These are phyloP conservation scores for Hanseniaspora jakobsenii DNA, from an alignment of 805 yeast species.

Conservation along the genomic window DNA sequence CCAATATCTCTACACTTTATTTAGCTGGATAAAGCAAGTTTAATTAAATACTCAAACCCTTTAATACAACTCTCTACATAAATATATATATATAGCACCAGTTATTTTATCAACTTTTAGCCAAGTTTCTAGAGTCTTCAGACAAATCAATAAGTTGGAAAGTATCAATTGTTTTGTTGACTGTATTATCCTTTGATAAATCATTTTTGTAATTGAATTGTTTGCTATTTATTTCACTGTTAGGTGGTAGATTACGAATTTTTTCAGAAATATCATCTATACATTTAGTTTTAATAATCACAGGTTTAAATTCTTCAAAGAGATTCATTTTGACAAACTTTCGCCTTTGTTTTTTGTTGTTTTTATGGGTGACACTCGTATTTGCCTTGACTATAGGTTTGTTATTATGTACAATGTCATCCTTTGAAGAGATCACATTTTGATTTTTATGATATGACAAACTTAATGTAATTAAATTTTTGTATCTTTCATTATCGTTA, in stretches of 20 bases:
- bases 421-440: no score
- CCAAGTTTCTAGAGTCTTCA: constrained; percentile 4
- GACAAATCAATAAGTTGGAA: constrained; percentile 12
- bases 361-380: neutral
- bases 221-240: no score
- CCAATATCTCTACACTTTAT: no score
- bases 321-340: constrained; percentile 8
- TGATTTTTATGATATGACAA: neutral
- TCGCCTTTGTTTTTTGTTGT: no score
- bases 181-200: neutral
- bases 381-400: no score
- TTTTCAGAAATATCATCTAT: no score
- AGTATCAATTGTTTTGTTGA: neutral
- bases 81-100: no score
- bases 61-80: no score
- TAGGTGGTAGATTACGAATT: no score
- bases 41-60: no score
- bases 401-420: no score
- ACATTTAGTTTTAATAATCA: neutral
- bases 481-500: neutral
- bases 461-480: neutral
- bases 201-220: neutral
- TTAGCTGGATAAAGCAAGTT: no score
- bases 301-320: constrained; percentile 8
- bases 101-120: neutral